phyloP scores from a whole-genome alignment of 768 basidiomycete species.

The Macrolepiota fuliginosa region DNA sequence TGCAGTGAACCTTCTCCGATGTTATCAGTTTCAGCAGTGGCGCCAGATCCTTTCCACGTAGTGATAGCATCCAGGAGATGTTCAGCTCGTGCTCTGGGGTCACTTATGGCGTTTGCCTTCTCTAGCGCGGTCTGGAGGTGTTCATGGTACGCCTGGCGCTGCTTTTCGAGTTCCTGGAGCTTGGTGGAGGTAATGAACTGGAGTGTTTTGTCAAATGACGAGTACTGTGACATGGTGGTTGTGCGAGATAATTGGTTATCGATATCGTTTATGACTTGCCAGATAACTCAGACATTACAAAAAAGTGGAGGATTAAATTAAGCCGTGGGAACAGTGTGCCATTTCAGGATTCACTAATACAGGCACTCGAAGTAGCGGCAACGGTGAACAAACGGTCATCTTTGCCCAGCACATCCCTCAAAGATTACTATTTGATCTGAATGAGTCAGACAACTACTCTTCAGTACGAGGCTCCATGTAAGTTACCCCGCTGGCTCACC shows the following conservation, averaged over 20 bases:
- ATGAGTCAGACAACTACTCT: conserved; percentile 74
- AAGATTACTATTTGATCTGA: background rate
- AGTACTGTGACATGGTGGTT: no score
- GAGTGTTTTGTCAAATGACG: conserved; percentile 14
- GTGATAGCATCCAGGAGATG: no score
- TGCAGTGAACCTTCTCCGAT: conserved; percentile 14
- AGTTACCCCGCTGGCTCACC: conserved; percentile 27
- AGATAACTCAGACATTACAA: no score
- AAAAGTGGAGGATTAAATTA: no score
- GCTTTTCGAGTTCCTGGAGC: conserved; percentile 41
- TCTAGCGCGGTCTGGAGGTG: conserved; percentile 21
- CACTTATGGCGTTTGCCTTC: no score
- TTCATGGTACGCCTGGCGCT: conserved; percentile 30
- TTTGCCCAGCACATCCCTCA: background rate
- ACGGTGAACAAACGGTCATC: background rate
- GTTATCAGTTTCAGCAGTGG: conserved; percentile 23
- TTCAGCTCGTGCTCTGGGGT: no score
- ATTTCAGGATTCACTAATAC: background rate
- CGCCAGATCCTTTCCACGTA: background rate
- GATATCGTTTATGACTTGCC: no score
- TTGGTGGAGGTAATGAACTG: conserved; percentile 43
- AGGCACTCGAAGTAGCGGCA: background rate
- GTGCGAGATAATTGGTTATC: no score
- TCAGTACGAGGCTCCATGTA: conserved; percentile 85
- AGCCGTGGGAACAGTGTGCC: background rate